These are phyloP conservation scores for Pseudogymnoascus sp. DNA, from an alignment of 2,329 filamentous ascomycete genomes.

Conservation along the genomic window DNA sequence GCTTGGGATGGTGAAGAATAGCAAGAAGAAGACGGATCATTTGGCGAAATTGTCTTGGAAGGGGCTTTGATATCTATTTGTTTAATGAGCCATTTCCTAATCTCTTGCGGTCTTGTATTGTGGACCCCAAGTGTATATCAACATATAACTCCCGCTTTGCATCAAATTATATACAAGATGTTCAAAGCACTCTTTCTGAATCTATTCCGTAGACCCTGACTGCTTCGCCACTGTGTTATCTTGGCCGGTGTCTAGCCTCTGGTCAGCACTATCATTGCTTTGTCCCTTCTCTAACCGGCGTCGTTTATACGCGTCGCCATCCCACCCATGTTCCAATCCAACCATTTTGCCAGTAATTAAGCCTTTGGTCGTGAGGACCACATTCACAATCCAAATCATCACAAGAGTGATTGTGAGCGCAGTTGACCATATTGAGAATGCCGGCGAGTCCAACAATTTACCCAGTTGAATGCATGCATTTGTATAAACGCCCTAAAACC, in stretches of 20 bases:
- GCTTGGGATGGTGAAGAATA: slow-evolving; percentile 82
- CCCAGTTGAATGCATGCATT: slow-evolving; percentile 34
- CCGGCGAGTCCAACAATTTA: slow-evolving; percentile 32
- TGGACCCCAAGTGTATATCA: background rate
- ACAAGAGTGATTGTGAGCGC: slow-evolving; percentile 31
- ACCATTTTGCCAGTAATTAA: slow-evolving; percentile 28
- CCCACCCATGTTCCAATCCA: slow-evolving; percentile 27
- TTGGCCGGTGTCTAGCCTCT: background rate
- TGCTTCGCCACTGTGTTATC: background rate
- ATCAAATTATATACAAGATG: background rate
- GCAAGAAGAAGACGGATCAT: slow-evolving; percentile 87
- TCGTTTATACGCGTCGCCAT: slow-evolving; percentile 22
- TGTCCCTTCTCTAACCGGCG: background rate
- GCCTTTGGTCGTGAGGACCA: slow-evolving; percentile 29
- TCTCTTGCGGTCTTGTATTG: background rate
- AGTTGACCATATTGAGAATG: slow-evolving; percentile 35
- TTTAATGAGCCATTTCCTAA: slow-evolving; percentile 3
- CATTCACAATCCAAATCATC: slow-evolving; percentile 29
- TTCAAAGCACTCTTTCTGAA: background rate
- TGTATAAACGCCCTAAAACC: slow-evolving; percentile 33
- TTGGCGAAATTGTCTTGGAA: slow-evolving; percentile 77
- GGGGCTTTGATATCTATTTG: slow-evolving; percentile 49
- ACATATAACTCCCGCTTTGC: background rate
- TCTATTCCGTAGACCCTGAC: background rate
- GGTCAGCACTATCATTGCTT: background rate